phyloP scores from a whole-genome alignment of 148 eudicot species.

The Amaranthus cruentus region DNA sequence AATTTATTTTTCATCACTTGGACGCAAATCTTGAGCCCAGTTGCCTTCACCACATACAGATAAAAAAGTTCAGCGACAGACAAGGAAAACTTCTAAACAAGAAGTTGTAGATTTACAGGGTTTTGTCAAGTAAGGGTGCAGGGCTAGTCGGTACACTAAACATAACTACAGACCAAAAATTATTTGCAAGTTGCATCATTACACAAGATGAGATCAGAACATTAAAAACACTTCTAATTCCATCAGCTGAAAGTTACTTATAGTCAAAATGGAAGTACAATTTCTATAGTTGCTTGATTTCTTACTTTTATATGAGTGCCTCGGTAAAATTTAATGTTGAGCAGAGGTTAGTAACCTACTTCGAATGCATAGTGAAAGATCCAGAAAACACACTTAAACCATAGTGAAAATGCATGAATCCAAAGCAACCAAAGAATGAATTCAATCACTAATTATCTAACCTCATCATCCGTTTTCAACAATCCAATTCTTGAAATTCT shows the following conservation, averaged over 20 bases:
- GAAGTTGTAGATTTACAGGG: too few relatives aligned
- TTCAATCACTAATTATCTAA: slow-evolving; percentile 19
- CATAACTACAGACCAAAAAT: not conserved
- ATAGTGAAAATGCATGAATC: not conserved
- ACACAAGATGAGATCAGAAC: not conserved
- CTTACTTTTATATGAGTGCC: not conserved
- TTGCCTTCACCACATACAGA: slow-evolving; percentile 34
- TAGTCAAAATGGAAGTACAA: too few relatives aligned
- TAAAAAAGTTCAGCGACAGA: slow-evolving; percentile 4
- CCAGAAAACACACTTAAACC: not conserved
- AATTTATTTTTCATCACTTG: slow-evolving; percentile 89
- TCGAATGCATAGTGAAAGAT: not conserved
- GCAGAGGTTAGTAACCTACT: not conserved
- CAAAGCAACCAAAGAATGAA: not conserved
- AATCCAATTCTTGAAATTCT: slow-evolving; percentile 60
- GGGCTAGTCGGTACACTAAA: not conserved
- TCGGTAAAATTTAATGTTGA: not conserved
- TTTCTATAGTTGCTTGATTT: not conserved
- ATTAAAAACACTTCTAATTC: not conserved
- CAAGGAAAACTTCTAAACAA: not conserved
- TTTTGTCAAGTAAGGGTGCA: not conserved
- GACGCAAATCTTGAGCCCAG: slow-evolving; percentile 69
- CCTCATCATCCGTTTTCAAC: slow-evolving; percentile 60
- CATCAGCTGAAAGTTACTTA: too few relatives aligned
- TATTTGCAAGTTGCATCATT: not conserved